phyloP scores from a whole-genome alignment of 352 stramenopile species.

The Phytophthora niederhauseri region DNA sequence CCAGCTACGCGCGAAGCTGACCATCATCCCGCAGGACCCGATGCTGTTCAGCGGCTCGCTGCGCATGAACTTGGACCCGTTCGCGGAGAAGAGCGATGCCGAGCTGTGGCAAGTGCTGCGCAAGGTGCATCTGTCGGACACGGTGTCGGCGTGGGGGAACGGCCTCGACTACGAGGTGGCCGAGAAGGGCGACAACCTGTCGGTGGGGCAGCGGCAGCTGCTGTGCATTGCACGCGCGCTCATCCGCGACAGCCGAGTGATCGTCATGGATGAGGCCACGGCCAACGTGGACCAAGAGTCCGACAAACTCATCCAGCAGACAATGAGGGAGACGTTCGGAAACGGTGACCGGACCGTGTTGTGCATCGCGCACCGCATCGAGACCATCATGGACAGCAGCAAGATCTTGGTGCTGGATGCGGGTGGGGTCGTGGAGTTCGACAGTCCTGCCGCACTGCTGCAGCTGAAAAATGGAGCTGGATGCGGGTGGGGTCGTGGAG shows the following conservation, averaged over 20 bases:
- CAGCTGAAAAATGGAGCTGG: constrained; percentile 66
- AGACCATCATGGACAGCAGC: constrained; percentile 95
- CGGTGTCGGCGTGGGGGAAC: constrained; percentile 53
- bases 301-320: constrained; percentile 68
- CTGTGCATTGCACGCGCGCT: constrained; percentile 96
- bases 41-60: constrained; percentile 92
- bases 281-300: constrained; percentile 86
- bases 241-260: constrained; percentile 87
- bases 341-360: constrained; percentile 82
- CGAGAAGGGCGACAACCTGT: constrained; percentile 95
- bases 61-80: constrained; percentile 92
- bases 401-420: constrained; percentile 91
- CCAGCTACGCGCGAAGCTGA: constrained; percentile 42
- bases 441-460: constrained; percentile 58
- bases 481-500: constrained; percentile 63
- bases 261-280: constrained; percentile 97
- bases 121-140: constrained; percentile 63
- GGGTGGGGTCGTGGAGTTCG: constrained; percentile 46
- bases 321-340: constrained; percentile 91
- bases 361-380: constrained; percentile 94
- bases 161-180: constrained; percentile 89
- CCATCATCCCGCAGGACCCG: constrained; percentile 88
- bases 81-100: constrained; percentile 60
- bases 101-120: constrained; percentile 50
- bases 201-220: constrained; percentile 94